Conservation (phyloP, 768 basidiomycete genomes). For the Tulasnella sp. region DNA sequence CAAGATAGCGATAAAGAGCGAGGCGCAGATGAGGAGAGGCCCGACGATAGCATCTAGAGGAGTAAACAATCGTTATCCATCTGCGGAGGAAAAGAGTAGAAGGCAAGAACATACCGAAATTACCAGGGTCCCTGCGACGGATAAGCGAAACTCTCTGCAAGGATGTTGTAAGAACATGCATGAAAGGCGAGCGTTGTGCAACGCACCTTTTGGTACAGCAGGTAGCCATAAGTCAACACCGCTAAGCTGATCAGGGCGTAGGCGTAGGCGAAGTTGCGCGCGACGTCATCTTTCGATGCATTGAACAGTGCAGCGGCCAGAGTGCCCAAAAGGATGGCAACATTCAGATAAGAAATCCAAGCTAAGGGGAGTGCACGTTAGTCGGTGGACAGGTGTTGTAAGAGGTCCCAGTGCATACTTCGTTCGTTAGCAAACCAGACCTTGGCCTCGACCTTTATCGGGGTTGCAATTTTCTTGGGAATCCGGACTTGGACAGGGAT, state of each 20-base stretch:
- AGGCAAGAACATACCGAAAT: constrained; percentile 52
- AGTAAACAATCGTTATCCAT: neutral
- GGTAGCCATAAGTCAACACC: constrained; percentile 73
- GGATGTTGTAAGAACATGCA: too few relatives aligned
- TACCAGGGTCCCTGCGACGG: constrained; percentile 71
- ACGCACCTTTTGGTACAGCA: constrained; percentile 51
- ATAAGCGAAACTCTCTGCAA: constrained; percentile 72
- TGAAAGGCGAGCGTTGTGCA: neutral
- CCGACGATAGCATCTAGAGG: constrained; percentile 63
- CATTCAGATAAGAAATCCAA: constrained; percentile 87
- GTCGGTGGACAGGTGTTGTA: neutral
- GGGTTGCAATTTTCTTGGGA: constrained; percentile 70
- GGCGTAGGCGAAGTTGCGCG: constrained; percentile 63
- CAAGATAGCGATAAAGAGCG: constrained; percentile 78
- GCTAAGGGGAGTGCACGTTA: constrained; percentile 34
- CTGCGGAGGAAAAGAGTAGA: neutral
- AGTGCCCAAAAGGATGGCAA: constrained; percentile 69
- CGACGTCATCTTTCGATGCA: constrained; percentile 56
- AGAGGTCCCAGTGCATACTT: constrained; percentile 39
- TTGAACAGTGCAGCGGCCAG: constrained; percentile 84
- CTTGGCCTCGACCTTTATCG: constrained; percentile 81
- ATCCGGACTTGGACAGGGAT: constrained; percentile 54
- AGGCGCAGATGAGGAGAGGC: constrained; percentile 66
- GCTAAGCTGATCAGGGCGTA: constrained; percentile 72
- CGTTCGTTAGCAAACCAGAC: constrained; percentile 98